Base-by-base conservation (phyloP, 2,329 filamentous ascomycete genomes). In the Capronia epimyces region DNA sequence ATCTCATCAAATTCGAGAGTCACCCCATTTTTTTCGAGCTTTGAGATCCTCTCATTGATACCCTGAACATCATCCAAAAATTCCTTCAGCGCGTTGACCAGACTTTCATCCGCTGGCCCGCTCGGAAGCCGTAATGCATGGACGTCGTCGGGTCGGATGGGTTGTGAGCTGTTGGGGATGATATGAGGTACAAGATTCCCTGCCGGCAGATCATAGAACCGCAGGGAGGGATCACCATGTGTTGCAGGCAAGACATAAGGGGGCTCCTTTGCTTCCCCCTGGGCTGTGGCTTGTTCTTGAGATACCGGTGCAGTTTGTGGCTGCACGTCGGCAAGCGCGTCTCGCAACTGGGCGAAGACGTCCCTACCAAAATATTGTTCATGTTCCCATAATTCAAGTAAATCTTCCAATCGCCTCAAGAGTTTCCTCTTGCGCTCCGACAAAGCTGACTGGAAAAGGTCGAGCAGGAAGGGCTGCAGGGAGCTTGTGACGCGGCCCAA, bases 161-260 rank as follows among this genome's bases (percentile, higher is more conserved):
- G 82, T 43, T 79, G 76, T 7, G 81, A 82, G 0, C 86, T 89
- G 63, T 91, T 85, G 3, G 84, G 86, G 32, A 86, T 79, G 53
- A 95, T 81, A 49, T 86, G 83, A 3, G 86, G 86, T 41, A 95
- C 78, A 74, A 90, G 84, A 49, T 87, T 91, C 1, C 82, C 85
- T 1, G 88, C 88, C 0, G 89, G 89, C 1, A 94, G 72, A 58
- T 95, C 88, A 68, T 89, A 86, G 79, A 85, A 95, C 0, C 85
- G 82, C 3, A 78, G 81, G 0, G 80, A 78, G 1, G 77, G 70
- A 63, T 94, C 87, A 34, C 89, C 89, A 65, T 95, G 89, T 49
- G 78, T 80, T 1, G 85, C 75, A 16, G 89, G 89, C 66, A 95
- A 77, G 22, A 84, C 68, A 62, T 81, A 91, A 0, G 86, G 84